phyloP scores from a whole-genome alignment of 306 rosid species.

The Senna siamea region DNA sequence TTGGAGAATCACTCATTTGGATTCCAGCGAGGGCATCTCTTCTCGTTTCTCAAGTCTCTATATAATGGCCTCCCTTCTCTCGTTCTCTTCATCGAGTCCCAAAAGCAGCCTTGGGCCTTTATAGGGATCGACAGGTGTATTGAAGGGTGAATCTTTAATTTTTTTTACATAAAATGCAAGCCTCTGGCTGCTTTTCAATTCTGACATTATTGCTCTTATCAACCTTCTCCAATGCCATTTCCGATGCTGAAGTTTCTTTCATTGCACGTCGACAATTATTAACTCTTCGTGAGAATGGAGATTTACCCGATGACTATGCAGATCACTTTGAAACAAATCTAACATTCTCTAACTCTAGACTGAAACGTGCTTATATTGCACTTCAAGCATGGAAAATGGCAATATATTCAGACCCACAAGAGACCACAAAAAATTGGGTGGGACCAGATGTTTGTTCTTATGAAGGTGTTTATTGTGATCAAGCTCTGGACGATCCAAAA shows the following conservation, averaged over 20 bases:
- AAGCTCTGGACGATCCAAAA: slow-evolving; percentile 52
- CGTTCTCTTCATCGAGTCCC: background rate
- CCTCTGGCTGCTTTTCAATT: slow-evolving; percentile 35
- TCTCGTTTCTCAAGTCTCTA: slow-evolving; percentile 5
- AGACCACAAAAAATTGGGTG: slow-evolving; percentile 65
- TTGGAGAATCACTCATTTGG: slow-evolving; percentile 41
- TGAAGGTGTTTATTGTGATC: slow-evolving; percentile 65
- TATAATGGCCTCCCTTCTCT: slow-evolving; percentile 32
- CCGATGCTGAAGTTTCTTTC: slow-evolving; percentile 49
- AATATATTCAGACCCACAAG: slow-evolving; percentile 70
- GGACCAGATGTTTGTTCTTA: slow-evolving; percentile 76
- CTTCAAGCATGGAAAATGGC: slow-evolving; percentile 70
- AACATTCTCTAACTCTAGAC: slow-evolving; percentile 44
- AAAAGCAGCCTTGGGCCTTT: slow-evolving; percentile 41
- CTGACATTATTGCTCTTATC: slow-evolving; percentile 30
- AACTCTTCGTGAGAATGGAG: slow-evolving; percentile 38
- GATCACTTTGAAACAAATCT: slow-evolving; percentile 23
- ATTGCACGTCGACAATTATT: slow-evolving; percentile 69
- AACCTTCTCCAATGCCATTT: slow-evolving; percentile 45
- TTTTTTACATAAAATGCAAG: slow-evolving; percentile 36
- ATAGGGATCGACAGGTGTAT: slow-evolving; percentile 5
- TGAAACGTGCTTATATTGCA: slow-evolving; percentile 66
- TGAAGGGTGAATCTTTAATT: background rate
- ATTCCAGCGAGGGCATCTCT: background rate
- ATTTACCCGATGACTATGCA: slow-evolving; percentile 49